Evolutionary conservation across 352 stramenopile species (phyloP).

Genomic region (Pseudoperonospora humuli): DNA sequence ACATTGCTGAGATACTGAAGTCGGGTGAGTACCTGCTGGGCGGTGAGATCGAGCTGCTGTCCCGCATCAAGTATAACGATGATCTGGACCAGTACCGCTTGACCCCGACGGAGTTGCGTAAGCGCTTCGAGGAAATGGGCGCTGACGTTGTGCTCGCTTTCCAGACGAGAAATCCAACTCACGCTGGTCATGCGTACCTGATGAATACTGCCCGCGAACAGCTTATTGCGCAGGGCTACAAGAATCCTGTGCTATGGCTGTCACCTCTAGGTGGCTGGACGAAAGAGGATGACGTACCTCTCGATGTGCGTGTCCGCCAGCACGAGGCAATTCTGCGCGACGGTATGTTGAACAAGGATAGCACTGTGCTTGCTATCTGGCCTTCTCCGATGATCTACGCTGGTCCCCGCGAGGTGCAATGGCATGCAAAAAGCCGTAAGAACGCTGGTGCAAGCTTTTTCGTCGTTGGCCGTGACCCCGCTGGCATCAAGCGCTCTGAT

Average conservation of each 20-base stretch:
- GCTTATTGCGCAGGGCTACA: slow-evolving; percentile 88
- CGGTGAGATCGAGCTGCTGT: slow-evolving; percentile 93
- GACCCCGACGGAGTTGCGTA: slow-evolving; percentile 89
- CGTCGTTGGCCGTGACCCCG: slow-evolving; percentile 95
- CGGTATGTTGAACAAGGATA: slow-evolving; percentile 94
- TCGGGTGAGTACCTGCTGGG: slow-evolving; percentile 94
- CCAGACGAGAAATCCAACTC: slow-evolving; percentile 96
- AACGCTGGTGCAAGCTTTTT: slow-evolving; percentile 96
- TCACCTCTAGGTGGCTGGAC: slow-evolving; percentile 96
- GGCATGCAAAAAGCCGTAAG: slow-evolving; percentile 96
- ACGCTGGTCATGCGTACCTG: slow-evolving; percentile 96
- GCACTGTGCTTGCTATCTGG: slow-evolving; percentile 98
- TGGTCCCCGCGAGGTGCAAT: slow-evolving; percentile 96
- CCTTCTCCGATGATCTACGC: slow-evolving; percentile 98
- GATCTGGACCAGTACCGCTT: slow-evolving; percentile 95
- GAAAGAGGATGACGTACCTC: slow-evolving; percentile 96
- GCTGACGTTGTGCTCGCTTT: slow-evolving; percentile 97
- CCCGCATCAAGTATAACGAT: slow-evolving; percentile 95
- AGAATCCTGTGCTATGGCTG: slow-evolving; percentile 96
- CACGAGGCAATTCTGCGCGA: slow-evolving; percentile 90
- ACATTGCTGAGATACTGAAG: slow-evolving; percentile 93
- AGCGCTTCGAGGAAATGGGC: slow-evolving; percentile 91
- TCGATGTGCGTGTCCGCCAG: slow-evolving; percentile 96
- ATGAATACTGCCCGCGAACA: slow-evolving; percentile 96
- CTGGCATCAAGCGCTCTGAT: slow-evolving; percentile 95